phyloP scores from a whole-genome alignment of 78 protist species.

The Mastigamoeba balamuthi region DNA sequence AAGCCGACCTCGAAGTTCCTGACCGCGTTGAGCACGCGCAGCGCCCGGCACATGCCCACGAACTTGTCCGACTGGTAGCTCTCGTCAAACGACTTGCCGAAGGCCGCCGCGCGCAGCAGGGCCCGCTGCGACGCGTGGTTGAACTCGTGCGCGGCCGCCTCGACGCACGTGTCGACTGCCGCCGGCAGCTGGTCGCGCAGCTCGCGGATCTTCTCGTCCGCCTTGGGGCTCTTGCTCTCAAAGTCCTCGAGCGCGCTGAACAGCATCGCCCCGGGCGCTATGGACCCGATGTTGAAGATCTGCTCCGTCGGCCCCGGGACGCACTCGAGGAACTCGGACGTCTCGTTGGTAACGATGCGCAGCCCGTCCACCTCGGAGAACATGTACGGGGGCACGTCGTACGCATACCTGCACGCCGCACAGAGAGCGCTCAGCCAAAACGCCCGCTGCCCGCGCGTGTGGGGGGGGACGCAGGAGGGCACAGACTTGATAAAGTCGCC shows the following conservation, averaged over 20 bases:
- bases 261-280: slow-evolving; percentile 50
- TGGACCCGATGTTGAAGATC: slow-evolving; percentile 54
- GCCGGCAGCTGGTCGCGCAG: slow-evolving; percentile 19
- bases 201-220: slow-evolving; percentile 52
- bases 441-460: too few relatives aligned
- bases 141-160: slow-evolving; percentile 67
- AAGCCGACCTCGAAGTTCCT: slow-evolving; percentile 66
- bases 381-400: slow-evolving; percentile 21
- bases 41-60: slow-evolving; percentile 39
- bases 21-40: slow-evolving; percentile 61
- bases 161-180: slow-evolving; percentile 67
- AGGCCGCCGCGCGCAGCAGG: slow-evolving; percentile 38
- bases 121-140: slow-evolving; percentile 17
- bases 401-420: background rate
- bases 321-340: slow-evolving; percentile 52
- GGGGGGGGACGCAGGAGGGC: background rate
- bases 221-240: slow-evolving; percentile 35
- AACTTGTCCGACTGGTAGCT: slow-evolving; percentile 40
- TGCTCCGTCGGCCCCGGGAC: slow-evolving; percentile 50
- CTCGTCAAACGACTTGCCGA: slow-evolving; percentile 57
- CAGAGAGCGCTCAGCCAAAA: background rate
- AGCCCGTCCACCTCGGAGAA: slow-evolving; percentile 76
- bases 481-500: slow-evolving; percentile 18
- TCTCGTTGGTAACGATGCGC: slow-evolving; percentile 37
- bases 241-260: slow-evolving; percentile 61